Evolutionary conservation across 1,284 basidiomycete species (phyloP), one percentile per base, ranked within the genome.

Genomic region (Pholiota adiposa): DNA sequence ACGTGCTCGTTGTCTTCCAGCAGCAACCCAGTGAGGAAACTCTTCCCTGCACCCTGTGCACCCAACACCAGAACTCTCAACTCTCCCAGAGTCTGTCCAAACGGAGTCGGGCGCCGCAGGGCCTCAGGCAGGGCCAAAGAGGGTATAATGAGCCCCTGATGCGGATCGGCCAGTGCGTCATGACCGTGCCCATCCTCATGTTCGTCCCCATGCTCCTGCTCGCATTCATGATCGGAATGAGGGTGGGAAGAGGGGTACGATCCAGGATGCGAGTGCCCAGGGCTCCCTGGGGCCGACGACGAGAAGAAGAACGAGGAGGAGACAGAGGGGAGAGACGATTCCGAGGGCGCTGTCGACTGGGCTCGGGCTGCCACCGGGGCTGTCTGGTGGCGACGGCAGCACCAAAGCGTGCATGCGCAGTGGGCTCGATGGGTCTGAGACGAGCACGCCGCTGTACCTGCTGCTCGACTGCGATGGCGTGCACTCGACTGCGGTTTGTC

Each of bases 281-380:
- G 87, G 62, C 84, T 86, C 1, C 82, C 83, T 8, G 87, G 83
- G 0, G 81, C 85, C 8, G 87, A 65, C 21, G 66, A 89, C 49
- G 87, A 89, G 76, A 89, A 89, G 75, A 90, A 88, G 77, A 88
- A 89, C 0, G 87, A 88, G 0, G 88, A 90, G n/a, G 84, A 83
- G 8, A 89, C 83, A 1, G 88, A 90, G 0, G 88, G 88, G 12
- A 89, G 76, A 5, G 88, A 90, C 0, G 88, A 89, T 48, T 87
- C 76, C 2, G 87, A 89, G 58, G n/a, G 63, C 65, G 54, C 52
- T 64, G 61, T 58, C 60, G 29, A 61, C 59, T 12, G 61, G 63
- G 25, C 54, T 55, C 11, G 60, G 58, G 54, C 61, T 65, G 6
- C 55, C 53, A 9, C 58, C 64, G 4, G 75, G 86, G 62, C 86